Conservation (phyloP, 192 early-diverging fungal genomes). For the Podila epicladia region DNA sequence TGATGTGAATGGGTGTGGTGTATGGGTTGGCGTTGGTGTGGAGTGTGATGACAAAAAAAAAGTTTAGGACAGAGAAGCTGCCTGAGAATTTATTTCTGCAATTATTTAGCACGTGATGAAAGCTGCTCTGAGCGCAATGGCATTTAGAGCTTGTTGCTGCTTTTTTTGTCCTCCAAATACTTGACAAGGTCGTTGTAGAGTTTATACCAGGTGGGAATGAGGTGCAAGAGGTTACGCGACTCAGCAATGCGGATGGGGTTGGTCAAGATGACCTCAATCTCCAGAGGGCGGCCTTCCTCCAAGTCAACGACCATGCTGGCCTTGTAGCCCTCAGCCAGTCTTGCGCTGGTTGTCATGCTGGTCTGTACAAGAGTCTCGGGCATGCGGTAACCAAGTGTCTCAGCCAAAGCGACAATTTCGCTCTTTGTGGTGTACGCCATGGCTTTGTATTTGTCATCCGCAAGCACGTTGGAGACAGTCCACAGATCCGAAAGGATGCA, state of each 20-base stretch:
- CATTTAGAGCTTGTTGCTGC: neutral
- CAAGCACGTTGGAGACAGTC: conserved; percentile 62
- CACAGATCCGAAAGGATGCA: conserved; percentile 68
- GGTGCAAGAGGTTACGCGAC: conserved; percentile 28
- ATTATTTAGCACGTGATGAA: neutral
- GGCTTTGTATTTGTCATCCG: conserved; percentile 50
- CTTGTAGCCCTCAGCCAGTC: conserved; percentile 54
- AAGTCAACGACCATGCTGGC: conserved; percentile 54
- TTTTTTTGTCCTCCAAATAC: conserved; percentile 17
- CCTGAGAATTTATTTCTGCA: neutral
- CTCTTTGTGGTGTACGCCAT: conserved; percentile 58
- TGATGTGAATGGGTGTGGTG: conserved; percentile 29
- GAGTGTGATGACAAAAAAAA: conserved; percentile 1
- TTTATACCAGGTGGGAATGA: conserved; percentile 47
- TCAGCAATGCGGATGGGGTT: conserved; percentile 49
- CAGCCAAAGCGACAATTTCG: conserved; percentile 66
- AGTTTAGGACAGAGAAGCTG: neutral
- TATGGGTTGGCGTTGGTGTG: neutral
- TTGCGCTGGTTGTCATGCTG: conserved; percentile 50
- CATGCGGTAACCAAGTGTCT: conserved; percentile 55
- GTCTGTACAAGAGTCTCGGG: conserved; percentile 31
- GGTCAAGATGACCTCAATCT: conserved; percentile 50
- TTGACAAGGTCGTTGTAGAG: conserved; percentile 34
- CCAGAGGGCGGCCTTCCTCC: conserved; percentile 56
- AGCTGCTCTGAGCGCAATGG: too few relatives aligned